These are phyloP conservation scores for Ascochyta koolunga DNA, from an alignment of 2,329 filamentous ascomycete species.

Conservation along the genomic window DNA sequence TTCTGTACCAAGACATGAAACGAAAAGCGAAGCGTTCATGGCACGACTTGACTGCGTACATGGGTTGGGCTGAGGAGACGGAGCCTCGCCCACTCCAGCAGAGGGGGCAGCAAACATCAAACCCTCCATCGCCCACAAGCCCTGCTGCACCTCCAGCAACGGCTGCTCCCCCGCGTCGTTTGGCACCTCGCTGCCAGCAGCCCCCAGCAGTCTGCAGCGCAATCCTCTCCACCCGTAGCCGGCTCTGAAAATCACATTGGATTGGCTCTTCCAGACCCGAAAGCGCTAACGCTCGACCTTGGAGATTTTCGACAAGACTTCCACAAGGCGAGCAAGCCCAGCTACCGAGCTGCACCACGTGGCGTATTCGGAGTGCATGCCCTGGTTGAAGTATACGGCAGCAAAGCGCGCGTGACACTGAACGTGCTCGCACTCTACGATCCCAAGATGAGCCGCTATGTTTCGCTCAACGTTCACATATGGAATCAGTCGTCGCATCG, in stretches of 20 bases:
- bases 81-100: constrained; percentile 21
- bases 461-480: constrained; percentile 35
- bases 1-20: constrained; percentile 34
- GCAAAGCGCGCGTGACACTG: constrained; percentile 50
- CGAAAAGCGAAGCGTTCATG: constrained; percentile 27
- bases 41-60: constrained; percentile 31
- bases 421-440: constrained; percentile 56
- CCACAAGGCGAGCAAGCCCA: constrained; percentile 25
- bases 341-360: constrained; percentile 46
- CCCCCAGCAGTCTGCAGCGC: constrained; percentile 21
- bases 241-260: constrained; percentile 28
- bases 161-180: constrained; percentile 13
- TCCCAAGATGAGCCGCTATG: constrained; percentile 49
- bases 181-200: constrained; percentile 19
- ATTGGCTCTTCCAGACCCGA: constrained; percentile 33
- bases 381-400: constrained; percentile 54
- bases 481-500: constrained; percentile 36
- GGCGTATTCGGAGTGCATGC: constrained; percentile 54
- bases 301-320: constrained; percentile 33
- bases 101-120: constrained; percentile 17
- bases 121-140: constrained; percentile 10
- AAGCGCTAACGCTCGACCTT: constrained; percentile 36
- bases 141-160: constrained; percentile 8
- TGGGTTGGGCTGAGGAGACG: constrained; percentile 31
- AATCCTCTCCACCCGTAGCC: constrained; percentile 10